Conservation (phyloP, 768 basidiomycete genomes). For the Lactarius pseudohatsudake region DNA sequence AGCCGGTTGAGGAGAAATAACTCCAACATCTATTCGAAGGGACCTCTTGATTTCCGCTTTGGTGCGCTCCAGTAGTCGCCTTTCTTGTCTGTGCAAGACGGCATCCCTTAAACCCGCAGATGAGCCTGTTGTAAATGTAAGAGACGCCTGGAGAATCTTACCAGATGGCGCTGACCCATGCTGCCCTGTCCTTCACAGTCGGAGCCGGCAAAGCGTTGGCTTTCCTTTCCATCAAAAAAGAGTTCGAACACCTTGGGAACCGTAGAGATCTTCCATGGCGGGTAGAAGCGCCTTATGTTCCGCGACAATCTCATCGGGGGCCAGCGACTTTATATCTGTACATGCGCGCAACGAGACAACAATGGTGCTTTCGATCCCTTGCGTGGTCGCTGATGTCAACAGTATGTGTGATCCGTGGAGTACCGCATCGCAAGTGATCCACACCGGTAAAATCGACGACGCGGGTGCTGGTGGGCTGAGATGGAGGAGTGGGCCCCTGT, state of each 20-base stretch:
- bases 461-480: slow-evolving; percentile 39
- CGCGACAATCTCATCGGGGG: slow-evolving; percentile 41
- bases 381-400: slow-evolving; percentile 47
- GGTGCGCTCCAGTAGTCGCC: slow-evolving; percentile 27
- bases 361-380: slow-evolving; percentile 44
- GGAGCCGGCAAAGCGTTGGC: slow-evolving; percentile 64
- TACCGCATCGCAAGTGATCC: slow-evolving; percentile 48
- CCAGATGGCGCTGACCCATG: slow-evolving; percentile 78
- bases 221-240: slow-evolving; percentile 50
- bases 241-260: slow-evolving; percentile 63
- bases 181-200: slow-evolving; percentile 61
- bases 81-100: slow-evolving; percentile 45
- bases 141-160: slow-evolving; percentile 35
- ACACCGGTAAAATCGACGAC: slow-evolving; percentile 41
- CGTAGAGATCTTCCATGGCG: slow-evolving; percentile 36
- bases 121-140: slow-evolving; percentile 6
- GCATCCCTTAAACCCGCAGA: slow-evolving; percentile 49
- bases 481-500: slow-evolving; percentile 48
- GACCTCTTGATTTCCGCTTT: slow-evolving; percentile 17
- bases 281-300: slow-evolving; percentile 49
- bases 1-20: neutral
- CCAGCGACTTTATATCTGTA: slow-evolving; percentile 62
- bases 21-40: slow-evolving; percentile 31
- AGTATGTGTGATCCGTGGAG: slow-evolving; percentile 44
- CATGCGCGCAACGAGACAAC: slow-evolving; percentile 53